These are phyloP conservation scores for Arthrobotrys megalospora DNA, from an alignment of 2,329 filamentous ascomycete species.

Conservation along the genomic window DNA sequence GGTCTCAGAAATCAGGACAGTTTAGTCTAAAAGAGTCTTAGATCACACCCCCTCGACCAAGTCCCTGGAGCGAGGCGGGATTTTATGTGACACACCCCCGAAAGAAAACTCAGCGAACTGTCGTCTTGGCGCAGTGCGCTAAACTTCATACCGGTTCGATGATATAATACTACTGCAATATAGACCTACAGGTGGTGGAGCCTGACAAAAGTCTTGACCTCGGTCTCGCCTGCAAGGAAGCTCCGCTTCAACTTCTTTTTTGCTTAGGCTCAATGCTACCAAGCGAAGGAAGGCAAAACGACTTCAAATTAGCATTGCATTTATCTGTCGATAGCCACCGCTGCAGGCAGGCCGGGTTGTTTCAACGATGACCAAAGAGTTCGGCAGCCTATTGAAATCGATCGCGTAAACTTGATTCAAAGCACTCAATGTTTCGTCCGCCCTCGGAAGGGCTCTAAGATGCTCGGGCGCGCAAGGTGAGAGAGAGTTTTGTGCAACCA, in stretches of 20 bases:
- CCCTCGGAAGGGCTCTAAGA: slow-evolving; percentile 23
- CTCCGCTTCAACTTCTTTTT: slow-evolving; percentile 49
- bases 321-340: slow-evolving; percentile 31
- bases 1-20: slow-evolving; percentile 28
- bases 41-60: slow-evolving; percentile 33
- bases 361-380: slow-evolving; percentile 20
- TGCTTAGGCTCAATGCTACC: slow-evolving; percentile 50
- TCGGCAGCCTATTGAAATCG: slow-evolving; percentile 22
- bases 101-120: slow-evolving; percentile 28
- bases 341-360: no score
- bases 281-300: slow-evolving; percentile 32
- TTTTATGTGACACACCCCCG: slow-evolving; percentile 61
- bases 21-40: slow-evolving; percentile 42
- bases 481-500: slow-evolving; percentile 23
- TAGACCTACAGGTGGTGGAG: slow-evolving; percentile 29
- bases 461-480: background rate
- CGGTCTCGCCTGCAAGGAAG: slow-evolving; percentile 48
- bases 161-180: slow-evolving; percentile 52
- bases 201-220: slow-evolving; percentile 34
- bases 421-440: slow-evolving; percentile 44
- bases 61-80: slow-evolving; percentile 57
- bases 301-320: slow-evolving; percentile 11
- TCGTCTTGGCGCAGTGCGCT: slow-evolving; percentile 28
- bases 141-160: slow-evolving; percentile 29
- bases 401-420: slow-evolving; percentile 19